Evolutionary conservation across 352 stramenopile species (phyloP).

Genomic region (Phytophthora crassamura): DNA sequence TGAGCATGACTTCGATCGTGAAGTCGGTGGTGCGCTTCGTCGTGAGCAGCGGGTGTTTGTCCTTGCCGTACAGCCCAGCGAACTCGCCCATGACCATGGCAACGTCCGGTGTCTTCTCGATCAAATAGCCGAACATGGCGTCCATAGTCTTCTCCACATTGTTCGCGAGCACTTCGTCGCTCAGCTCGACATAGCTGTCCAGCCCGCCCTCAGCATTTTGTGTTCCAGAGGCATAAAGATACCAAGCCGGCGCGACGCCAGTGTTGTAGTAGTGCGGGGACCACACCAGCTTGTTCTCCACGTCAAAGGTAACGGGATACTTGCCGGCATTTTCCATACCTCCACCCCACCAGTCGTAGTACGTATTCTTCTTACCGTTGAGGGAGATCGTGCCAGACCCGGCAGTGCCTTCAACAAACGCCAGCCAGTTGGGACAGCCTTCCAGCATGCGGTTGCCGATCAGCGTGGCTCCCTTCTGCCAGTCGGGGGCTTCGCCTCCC

Average conservation of each 20-base stretch:
- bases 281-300: constrained; percentile 69
- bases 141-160: constrained; percentile 69
- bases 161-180: constrained; percentile 46
- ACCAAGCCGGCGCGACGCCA: constrained; percentile 61
- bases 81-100: constrained; percentile 73
- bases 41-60: constrained; percentile 56
- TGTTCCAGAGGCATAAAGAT: constrained; percentile 58
- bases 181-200: constrained; percentile 48
- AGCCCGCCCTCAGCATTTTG: constrained; percentile 23
- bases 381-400: constrained; percentile 42
- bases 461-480: constrained; percentile 56
- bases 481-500: constrained; percentile 48
- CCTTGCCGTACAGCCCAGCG: constrained; percentile 63
- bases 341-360: constrained; percentile 77
- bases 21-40: constrained; percentile 70
- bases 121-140: constrained; percentile 72
- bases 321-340: constrained; percentile 51
- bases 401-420: constrained; percentile 71
- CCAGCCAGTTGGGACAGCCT: constrained; percentile 66
- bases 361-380: constrained; percentile 30
- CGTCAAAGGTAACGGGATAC: constrained; percentile 46
- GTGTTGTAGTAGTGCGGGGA: constrained; percentile 81
- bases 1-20: constrained; percentile 64
- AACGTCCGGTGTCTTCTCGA: constrained; percentile 35
- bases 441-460: constrained; percentile 71